These are phyloP conservation scores for Stagonosporopsis vannaccii DNA, from an alignment of 2,329 filamentous ascomycete species.

Conservation along the genomic window DNA sequence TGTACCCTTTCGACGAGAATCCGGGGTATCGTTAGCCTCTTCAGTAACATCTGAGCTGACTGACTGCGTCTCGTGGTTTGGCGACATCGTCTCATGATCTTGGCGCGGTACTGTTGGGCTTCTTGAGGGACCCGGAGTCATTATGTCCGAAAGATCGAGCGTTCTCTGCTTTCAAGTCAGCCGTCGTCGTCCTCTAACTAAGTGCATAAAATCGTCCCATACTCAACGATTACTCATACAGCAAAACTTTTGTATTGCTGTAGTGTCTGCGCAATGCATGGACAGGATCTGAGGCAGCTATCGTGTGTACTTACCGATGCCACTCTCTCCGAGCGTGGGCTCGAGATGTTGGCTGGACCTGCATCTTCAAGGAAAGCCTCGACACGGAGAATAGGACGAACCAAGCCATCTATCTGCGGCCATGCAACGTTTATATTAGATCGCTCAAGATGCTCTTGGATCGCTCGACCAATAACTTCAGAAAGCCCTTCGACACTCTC, in stretches of 20 bases:
- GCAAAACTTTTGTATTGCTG: background rate
- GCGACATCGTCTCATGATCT: conserved; percentile 15
- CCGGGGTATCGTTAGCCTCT: background rate
- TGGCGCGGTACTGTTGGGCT: conserved; percentile 27
- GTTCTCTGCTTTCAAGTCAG: conserved; percentile 26
- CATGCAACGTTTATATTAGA: conserved; percentile 34
- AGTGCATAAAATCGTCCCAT: too few relatives aligned
- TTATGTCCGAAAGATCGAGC: conserved; percentile 34
- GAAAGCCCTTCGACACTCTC: conserved; percentile 38
- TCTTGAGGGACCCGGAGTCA: conserved; percentile 32
- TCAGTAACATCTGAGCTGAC: conserved; percentile 14
- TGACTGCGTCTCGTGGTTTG: conserved; percentile 12
- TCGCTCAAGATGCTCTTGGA: conserved; percentile 39
- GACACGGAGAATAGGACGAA: conserved; percentile 37
- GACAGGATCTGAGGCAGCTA: background rate
- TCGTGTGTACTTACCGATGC: conserved; percentile 34
- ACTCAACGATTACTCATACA: too few relatives aligned
- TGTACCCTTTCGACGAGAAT: conserved; percentile 34
- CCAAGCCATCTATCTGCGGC: conserved; percentile 34
- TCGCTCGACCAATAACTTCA: conserved; percentile 38
- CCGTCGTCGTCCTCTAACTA: background rate
- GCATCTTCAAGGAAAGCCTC: conserved; percentile 45
- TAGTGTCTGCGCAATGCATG: background rate
- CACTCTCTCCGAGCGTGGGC: conserved; percentile 31
- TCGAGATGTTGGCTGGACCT: conserved; percentile 13